Percentiles rank a stretch among this genome's conserved stretches.
Evolutionary conservation across 495 filamentous ascomycete species (phyloP).

Genomic region (Cryomyces antarcticus): DNA sequence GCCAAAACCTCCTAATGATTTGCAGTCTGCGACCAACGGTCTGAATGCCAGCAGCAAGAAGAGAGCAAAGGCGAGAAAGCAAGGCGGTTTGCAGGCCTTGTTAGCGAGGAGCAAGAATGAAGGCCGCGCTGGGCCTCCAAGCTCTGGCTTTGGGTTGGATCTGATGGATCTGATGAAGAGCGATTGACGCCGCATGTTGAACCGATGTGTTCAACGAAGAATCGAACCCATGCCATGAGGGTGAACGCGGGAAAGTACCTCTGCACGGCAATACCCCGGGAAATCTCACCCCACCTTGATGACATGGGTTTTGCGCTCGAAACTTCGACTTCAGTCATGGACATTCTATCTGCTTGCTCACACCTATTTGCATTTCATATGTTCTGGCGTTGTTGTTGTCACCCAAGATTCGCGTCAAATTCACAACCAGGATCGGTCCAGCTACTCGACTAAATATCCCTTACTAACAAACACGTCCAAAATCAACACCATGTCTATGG

Average conservation of each 20-base stretch:
- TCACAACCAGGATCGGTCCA: neutral
- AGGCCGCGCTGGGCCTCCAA: conserved; percentile 7
- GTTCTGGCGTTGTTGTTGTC: too few relatives aligned
- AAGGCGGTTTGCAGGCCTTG: conserved; percentile 35
- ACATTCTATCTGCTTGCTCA: too few relatives aligned
- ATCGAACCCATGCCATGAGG: neutral
- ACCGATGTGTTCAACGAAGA: neutral
- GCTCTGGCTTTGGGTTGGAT: conserved; percentile 23
- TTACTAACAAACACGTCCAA: neutral
- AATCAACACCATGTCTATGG: conserved; percentile 7
- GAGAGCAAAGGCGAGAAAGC: conserved; percentile 35
- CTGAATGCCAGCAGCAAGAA: conserved; percentile 36
- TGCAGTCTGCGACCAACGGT: neutral
- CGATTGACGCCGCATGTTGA: neutral
- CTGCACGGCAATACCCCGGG: neutral
- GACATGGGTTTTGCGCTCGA: neutral
- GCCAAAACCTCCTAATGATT: neutral
- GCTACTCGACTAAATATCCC: neutral
- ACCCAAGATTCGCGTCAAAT: too few relatives aligned
- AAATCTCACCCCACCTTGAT: neutral
- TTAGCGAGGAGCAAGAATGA: conserved; percentile 29
- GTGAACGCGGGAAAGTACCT: neutral
- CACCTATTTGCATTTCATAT: too few relatives aligned
- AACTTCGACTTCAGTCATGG: neutral
- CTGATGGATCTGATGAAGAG: conserved; percentile 38